phyloP scores from a whole-genome alignment of 768 basidiomycete genomes.

The Tulasnella sp. region DNA sequence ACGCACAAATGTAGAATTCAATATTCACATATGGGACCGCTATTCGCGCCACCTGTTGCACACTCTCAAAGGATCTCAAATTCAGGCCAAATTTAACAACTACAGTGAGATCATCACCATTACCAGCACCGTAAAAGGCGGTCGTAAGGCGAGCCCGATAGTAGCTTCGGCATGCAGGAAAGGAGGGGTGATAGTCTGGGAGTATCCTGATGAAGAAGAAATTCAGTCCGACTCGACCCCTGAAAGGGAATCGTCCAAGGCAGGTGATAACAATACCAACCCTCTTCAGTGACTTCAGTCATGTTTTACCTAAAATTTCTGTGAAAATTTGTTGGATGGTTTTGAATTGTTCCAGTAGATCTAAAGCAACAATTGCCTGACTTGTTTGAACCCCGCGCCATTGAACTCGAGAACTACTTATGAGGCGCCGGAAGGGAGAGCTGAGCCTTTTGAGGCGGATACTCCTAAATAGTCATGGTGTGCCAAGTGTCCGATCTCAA shows the following conservation, averaged over 20 bases:
- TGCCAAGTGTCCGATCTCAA: too few relatives aligned
- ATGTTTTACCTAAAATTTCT: too few relatives aligned
- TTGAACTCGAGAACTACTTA: too few relatives aligned
- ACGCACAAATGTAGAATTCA: slow-evolving; percentile 46
- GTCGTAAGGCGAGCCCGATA: not conserved
- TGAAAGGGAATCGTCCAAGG: not conserved
- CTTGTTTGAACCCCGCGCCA: too few relatives aligned
- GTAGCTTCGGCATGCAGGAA: not conserved
- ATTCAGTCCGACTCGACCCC: not conserved
- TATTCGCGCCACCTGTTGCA: slow-evolving; percentile 67
- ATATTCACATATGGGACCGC: slow-evolving; percentile 82
- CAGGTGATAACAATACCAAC: too few relatives aligned
- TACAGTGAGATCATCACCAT: not conserved
- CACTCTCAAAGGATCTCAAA: slow-evolving; percentile 37
- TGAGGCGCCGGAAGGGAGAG: too few relatives aligned
- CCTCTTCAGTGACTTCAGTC: too few relatives aligned
- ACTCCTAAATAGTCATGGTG: too few relatives aligned
- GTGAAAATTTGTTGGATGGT: too few relatives aligned
- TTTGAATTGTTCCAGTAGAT: too few relatives aligned
- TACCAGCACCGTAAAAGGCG: not conserved
- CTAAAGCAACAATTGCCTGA: too few relatives aligned
- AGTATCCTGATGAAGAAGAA: not conserved
- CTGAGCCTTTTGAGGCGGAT: too few relatives aligned
- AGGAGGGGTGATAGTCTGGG: not conserved
- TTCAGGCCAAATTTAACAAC: slow-evolving; percentile 35